Conservation (phyloP, 306 rosid species). For the Datisca glomerata region DNA sequence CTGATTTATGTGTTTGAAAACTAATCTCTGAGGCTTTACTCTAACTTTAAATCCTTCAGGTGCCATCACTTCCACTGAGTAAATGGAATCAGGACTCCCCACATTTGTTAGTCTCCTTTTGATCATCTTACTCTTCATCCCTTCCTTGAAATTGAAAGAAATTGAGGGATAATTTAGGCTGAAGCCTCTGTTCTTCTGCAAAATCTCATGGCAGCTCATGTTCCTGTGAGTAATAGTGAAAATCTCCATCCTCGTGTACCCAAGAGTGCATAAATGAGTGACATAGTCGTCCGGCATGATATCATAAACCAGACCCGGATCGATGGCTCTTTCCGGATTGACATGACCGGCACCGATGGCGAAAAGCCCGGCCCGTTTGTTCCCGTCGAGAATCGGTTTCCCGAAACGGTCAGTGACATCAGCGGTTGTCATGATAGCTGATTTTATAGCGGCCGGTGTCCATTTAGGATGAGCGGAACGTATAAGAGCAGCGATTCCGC, state of each 20-base stretch:
- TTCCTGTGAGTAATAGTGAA: slow-evolving; percentile 63
- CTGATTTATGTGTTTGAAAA: slow-evolving; percentile 37
- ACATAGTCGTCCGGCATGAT: slow-evolving; percentile 56
- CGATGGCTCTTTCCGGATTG: slow-evolving; percentile 53
- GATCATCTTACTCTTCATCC: slow-evolving; percentile 35
- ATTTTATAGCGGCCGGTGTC: slow-evolving; percentile 75
- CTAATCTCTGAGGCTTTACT: slow-evolving; percentile 48
- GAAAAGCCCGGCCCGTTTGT: slow-evolving; percentile 48
- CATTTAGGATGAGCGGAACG: slow-evolving; percentile 65
- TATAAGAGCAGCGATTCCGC: slow-evolving; percentile 75
- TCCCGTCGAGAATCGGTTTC: slow-evolving; percentile 58
- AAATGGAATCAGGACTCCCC: slow-evolving; percentile 56
- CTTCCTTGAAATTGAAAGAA: slow-evolving; percentile 42
- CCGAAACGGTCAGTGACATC: slow-evolving; percentile 51
- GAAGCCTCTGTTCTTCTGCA: slow-evolving; percentile 53
- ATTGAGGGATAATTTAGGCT: slow-evolving; percentile 81
- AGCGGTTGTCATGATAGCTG: slow-evolving; percentile 80
- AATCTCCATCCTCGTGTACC: slow-evolving; percentile 52
- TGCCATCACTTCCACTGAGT: slow-evolving; percentile 51
- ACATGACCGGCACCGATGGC: slow-evolving; percentile 77
- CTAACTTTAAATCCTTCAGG: slow-evolving; percentile 59
- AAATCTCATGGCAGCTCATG: slow-evolving; percentile 44
- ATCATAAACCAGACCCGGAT: slow-evolving; percentile 72
- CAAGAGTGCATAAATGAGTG: slow-evolving; percentile 66
- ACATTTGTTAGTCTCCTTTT: slow-evolving; percentile 55